Conservation (phyloP, 2,329 filamentous ascomycete genomes). For the Phaeosphaeria sp. region DNA sequence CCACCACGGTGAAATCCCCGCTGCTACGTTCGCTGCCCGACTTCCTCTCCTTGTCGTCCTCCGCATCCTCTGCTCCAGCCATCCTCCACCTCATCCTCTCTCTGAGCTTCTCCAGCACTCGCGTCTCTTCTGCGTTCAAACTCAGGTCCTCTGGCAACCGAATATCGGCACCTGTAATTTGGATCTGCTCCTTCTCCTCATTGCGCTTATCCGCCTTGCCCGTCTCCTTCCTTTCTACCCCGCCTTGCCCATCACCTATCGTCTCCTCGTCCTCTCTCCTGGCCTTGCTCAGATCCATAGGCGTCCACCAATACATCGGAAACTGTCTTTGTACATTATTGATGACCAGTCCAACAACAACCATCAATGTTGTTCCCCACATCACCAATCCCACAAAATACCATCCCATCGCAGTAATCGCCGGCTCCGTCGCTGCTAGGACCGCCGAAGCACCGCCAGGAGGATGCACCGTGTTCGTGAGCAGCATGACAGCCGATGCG, state of each 20-base stretch:
- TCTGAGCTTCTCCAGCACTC: constrained; percentile 46
- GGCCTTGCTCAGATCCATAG: constrained; percentile 40
- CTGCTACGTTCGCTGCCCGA: constrained; percentile 25
- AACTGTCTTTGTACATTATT: constrained; percentile 57
- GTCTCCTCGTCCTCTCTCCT: constrained; percentile 31
- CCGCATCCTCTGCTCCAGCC: constrained; percentile 6
- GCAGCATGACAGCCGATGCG: constrained; percentile 54
- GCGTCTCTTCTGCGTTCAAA: constrained; percentile 44
- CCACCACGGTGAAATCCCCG: constrained; percentile 21
- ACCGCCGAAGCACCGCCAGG: constrained; percentile 58
- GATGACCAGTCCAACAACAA: constrained; percentile 49
- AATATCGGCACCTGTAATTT: constrained; percentile 40
- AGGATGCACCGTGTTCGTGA: constrained; percentile 58
- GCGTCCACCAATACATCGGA: constrained; percentile 59
- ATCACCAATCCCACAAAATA: constrained; percentile 52
- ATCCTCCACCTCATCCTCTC: constrained; percentile 35
- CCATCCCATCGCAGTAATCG: constrained; percentile 54
- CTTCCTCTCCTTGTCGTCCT: constrained; percentile 11
- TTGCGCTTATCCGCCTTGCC: constrained; percentile 8
- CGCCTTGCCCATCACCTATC: constrained; percentile 25
- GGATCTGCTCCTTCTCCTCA: constrained; percentile 28
- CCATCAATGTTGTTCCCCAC: constrained; percentile 52
- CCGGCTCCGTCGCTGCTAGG: constrained; percentile 50
- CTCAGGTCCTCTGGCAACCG: constrained; percentile 44
- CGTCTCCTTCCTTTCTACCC: constrained; percentile 26